Conservation (phyloP, 2,329 filamentous ascomycete species). For the Pyrenophora tritici-repentis region DNA sequence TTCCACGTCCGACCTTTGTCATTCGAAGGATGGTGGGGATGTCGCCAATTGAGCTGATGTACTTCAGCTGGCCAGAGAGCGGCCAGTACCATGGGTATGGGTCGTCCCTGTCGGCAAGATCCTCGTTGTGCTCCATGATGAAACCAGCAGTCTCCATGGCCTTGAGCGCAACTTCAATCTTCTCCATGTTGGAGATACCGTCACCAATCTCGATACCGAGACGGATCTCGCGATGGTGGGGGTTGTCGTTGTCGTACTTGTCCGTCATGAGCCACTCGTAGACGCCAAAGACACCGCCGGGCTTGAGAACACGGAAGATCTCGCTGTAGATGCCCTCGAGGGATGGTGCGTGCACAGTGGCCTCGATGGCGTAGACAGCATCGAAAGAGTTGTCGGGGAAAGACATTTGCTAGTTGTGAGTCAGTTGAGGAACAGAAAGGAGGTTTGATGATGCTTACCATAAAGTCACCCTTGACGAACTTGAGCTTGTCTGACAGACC, state of each 20-base stretch:
- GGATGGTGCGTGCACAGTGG: slow-evolving; percentile 90
- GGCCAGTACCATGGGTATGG: slow-evolving; percentile 92
- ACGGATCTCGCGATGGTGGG: slow-evolving; percentile 85
- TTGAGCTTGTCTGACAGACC: slow-evolving; percentile 77
- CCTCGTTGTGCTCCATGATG: slow-evolving; percentile 79
- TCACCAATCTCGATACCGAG: slow-evolving; percentile 94
- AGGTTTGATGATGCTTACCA: slow-evolving; percentile 57
- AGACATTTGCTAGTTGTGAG: slow-evolving; percentile 73
- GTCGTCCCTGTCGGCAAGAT: slow-evolving; percentile 78
- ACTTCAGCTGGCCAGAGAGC: slow-evolving; percentile 79
- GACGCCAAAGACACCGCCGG: slow-evolving; percentile 91
- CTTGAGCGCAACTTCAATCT: slow-evolving; percentile 75
- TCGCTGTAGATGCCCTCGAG: slow-evolving; percentile 92
- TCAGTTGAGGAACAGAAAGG: slow-evolving; percentile 4
- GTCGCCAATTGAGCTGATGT: slow-evolving; percentile 80
- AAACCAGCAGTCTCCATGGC: slow-evolving; percentile 91
- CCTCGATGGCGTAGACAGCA: slow-evolving; percentile 95
- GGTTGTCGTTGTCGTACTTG: slow-evolving; percentile 85
- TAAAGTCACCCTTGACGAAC: slow-evolving; percentile 96
- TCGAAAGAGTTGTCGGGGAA: slow-evolving; percentile 93
- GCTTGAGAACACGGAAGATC: slow-evolving; percentile 94
- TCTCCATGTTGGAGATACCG: slow-evolving; percentile 97
- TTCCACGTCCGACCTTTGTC: slow-evolving; percentile 79
- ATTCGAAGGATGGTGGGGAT: slow-evolving; percentile 83
- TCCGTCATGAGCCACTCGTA: slow-evolving; percentile 99